Evolutionary conservation across 2,329 filamentous ascomycete genomes (phyloP), one percentile per base, ranked within the genome.

Genomic region (Dothideomycetes sp.): DNA sequence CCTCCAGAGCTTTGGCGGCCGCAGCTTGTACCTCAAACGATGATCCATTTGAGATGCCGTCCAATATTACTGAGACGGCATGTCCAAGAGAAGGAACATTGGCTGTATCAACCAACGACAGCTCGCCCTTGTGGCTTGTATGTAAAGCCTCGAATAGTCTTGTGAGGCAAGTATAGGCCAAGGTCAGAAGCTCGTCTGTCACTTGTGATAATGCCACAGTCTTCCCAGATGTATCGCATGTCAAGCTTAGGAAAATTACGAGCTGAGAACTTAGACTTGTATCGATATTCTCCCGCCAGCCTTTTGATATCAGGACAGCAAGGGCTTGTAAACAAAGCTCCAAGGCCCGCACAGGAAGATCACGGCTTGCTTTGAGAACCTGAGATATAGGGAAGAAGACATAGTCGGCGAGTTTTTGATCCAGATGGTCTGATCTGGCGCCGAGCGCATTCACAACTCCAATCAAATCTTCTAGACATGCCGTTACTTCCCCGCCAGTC

Each of bases 381-480:
- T 91, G 82, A 1, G 85, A 87, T 0, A 98, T 67, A 0, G 91
- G 91, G 46, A 95, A 94, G 66, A 96, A 96, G 53, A 84, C 74
- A 67, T 96, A 98, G 64, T 95, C 88, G 11, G 88, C 86, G 14
- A 96, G 66, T 57, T 87, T 89, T 38, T 79, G 72, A 57, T 95
- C 85, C 14, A 96, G 56, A 46, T 60, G 52, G 27, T 63, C 57
- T 5, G 51, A 52, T 16, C 54, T 50, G 12, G 47, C 43, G 2
- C 41, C 43, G 35, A 63, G 42, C 1, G 49, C 35, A 16, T 49
- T 44, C 1, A 77, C 57, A 12, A 57, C 55, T 5, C 55, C 47
- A 9, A 70, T 55, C 4, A 79, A 52, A 1, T 56, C 50, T 36
- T 68, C 60, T 16, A 79, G 59, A 19, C 63, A 61, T 34, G 59